phyloP scores from a whole-genome alignment of 1,284 basidiomycete species.

The Austropuccinia psidii region DNA sequence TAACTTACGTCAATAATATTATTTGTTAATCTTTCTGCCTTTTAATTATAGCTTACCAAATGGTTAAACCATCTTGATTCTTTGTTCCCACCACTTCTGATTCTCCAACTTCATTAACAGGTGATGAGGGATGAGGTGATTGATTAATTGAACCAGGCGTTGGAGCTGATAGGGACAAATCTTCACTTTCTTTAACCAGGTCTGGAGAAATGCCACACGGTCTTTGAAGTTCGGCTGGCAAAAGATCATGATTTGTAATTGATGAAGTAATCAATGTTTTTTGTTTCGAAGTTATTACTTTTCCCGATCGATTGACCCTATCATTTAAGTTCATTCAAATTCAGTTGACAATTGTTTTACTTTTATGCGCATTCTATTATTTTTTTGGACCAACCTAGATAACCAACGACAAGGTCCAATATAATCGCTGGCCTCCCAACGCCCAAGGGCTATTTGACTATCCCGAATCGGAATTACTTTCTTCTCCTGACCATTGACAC shows the following conservation, averaged over 20 bases:
- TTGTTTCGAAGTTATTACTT: not conserved
- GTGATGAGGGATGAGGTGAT: constrained; percentile 19
- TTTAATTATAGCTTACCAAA: no score
- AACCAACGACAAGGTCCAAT: not conserved
- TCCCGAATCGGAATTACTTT: constrained; percentile 34
- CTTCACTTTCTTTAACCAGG: not conserved
- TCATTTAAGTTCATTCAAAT: no score
- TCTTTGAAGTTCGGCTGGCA: constrained; percentile 9
- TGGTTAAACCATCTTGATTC: no score
- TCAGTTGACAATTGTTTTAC: no score
- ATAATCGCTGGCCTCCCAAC: constrained; percentile 30
- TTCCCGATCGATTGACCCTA: constrained; percentile 5
- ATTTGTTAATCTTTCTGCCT: no score
- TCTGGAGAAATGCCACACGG: constrained; percentile 17
- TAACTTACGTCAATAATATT: no score
- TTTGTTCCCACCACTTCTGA: not conserved
- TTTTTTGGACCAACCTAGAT: constrained; percentile 27
- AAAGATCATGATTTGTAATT: not conserved
- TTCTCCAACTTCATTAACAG: constrained; percentile 21
- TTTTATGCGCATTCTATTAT: no score
- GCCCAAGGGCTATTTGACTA: constrained; percentile 19
- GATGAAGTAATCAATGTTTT: not conserved
- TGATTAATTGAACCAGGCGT: constrained; percentile 8
- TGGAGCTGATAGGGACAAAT: not conserved
- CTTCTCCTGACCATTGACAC: constrained; percentile 26